Evolutionary conservation across 129 eudicot genomes (phyloP).

Genomic region (Smallanthus sonchifolius): DNA sequence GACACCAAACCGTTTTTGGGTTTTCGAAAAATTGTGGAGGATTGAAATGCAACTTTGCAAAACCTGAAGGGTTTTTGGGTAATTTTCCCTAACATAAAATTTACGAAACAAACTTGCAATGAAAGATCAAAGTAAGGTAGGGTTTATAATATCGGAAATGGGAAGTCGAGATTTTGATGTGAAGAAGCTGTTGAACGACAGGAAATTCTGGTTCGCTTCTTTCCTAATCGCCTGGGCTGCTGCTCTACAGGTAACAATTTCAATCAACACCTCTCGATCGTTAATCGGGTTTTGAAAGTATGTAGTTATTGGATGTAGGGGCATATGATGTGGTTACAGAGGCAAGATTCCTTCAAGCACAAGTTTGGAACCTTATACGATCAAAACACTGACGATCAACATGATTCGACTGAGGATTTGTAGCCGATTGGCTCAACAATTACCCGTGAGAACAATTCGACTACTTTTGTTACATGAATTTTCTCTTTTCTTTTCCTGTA

Average conservation of each 20-base stretch:
- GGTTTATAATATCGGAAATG: constrained; percentile 44
- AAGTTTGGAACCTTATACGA: constrained; percentile 64
- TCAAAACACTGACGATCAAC: constrained; percentile 24
- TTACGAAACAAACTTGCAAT: neutral
- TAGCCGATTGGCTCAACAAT: neutral
- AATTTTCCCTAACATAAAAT: neutral
- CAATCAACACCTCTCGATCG: neutral
- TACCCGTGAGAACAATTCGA: constrained; percentile 6
- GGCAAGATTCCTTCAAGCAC: constrained; percentile 85
- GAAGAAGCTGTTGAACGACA: constrained; percentile 60
- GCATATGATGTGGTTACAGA: constrained; percentile 93
- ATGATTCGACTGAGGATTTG: constrained; percentile 32
- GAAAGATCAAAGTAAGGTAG: constrained; percentile 35
- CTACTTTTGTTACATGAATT: neutral
- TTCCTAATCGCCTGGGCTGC: constrained; percentile 87
- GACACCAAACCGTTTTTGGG: neutral
- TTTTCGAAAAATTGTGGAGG: neutral
- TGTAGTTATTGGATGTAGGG: constrained; percentile 44
- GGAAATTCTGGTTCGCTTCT: constrained; percentile 75
- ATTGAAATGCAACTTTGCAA: neutral
- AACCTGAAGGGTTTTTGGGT: constrained; percentile 1
- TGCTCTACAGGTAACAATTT: constrained; percentile 66
- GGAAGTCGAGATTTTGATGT: constrained; percentile 38
- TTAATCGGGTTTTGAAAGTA: neutral
- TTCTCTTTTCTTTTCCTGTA: neutral